Base-by-base conservation (phyloP, 1,139 yeast genomes). In the Kodamaea fungicola region DNA sequence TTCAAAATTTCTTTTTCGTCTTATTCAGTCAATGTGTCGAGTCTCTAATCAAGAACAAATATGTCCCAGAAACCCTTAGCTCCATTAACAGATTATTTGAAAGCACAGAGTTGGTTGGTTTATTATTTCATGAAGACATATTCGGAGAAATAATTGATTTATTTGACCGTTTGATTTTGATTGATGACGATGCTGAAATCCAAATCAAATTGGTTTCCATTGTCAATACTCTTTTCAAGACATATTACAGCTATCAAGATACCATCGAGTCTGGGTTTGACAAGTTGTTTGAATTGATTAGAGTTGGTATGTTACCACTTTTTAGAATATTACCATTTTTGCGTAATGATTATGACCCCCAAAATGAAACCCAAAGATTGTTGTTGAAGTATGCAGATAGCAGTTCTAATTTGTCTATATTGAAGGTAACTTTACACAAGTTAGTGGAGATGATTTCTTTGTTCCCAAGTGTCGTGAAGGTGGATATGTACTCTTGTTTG, bases 11-110 rank as follows among this genome's bases (percentile, higher is more conserved):
- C 49, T 82, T 85, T 59, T 86, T 86, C 55, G 83, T 89, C 22
- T 59, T 90, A 33, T 86, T 85, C 62, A 87, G 96, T 28, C 85
- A 87, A 47, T 87, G 96, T 55, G 72, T 88, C 39, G 96, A 87
- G 51, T 76, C 85, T 0, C 67, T 88, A 43, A 74, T 83, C 12
- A 74, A 67, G 43, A 71, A 65, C 42, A 61, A 57, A 37, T 57
- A 67, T 41, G 62, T 64, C 2, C 49, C 64, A 9, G 72, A 71
- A 35, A 72, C 80, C 2, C 60, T 85, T 37, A 53, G 55, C 0
- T 80, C 86, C 0, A 56, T 88, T 45, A 70, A 71, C 30, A 71
- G 78, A 41, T 67, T 88, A 25, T 67, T 87, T 25, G 76, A 71
- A 39, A 75, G 80, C 32, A 63, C 76, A 1, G 72, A 77, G 7